Evolutionary conservation across 129 eudicot species (phyloP).

Genomic region (Heracleum sosnowskyi): DNA sequence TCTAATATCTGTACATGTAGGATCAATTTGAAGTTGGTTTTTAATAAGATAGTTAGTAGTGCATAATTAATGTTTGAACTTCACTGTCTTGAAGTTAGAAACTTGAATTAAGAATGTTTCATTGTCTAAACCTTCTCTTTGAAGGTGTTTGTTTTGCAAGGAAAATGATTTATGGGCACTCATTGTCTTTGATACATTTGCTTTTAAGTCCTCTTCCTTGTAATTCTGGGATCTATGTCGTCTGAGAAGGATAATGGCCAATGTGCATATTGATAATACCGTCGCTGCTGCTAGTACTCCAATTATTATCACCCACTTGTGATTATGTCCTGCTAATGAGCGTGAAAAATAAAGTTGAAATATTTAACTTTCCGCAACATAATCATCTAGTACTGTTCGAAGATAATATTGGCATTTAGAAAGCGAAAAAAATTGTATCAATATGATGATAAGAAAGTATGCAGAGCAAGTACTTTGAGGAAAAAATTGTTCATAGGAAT

Average conservation of each 20-base stretch:
- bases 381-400: neutral
- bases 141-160: constrained; percentile 28
- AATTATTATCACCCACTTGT: constrained; percentile 47
- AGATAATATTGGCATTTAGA: neutral
- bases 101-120: neutral
- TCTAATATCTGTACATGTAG: constrained; percentile 36
- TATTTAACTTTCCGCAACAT: neutral
- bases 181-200: constrained; percentile 26
- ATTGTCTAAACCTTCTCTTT: constrained; percentile 50
- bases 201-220: constrained; percentile 34
- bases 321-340: constrained; percentile 26
- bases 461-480: neutral
- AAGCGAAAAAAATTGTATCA: neutral
- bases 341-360: constrained; percentile 13
- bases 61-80: no score
- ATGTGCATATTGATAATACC: constrained; percentile 38
- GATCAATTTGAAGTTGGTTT: no score
- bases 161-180: constrained; percentile 34
- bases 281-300: constrained; percentile 37
- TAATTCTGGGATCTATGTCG: constrained; percentile 25
- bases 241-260: constrained; percentile 37
- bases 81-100: neutral
- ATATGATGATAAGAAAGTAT: neutral
- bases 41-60: no score
- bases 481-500: neutral